Evolutionary conservation across 1,139 yeast genomes (phyloP), one percentile per base, ranked within the genome.

Genomic region (Meyerozyma guilliermondii): DNA sequence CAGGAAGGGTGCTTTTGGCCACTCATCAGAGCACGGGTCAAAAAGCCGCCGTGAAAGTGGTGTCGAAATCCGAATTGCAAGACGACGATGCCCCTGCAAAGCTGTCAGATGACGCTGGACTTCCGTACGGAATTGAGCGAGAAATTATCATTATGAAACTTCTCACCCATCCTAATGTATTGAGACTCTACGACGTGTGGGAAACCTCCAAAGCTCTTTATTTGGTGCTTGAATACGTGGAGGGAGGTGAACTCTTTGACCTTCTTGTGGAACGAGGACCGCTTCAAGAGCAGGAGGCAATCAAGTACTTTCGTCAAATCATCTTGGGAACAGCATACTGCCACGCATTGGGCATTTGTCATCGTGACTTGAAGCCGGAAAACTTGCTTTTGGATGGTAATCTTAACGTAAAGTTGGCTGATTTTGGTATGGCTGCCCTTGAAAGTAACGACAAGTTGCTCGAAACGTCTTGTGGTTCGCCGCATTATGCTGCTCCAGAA

Each of bases 401-500:
- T 42, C 72, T 80, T 43, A 81, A 80, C 50, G 85, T 85, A 42
- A 85, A 85, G 55, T 78, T 85, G 51, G 95, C 94, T 7, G 95
- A 85, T 62, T 85, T 85, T 56, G 95, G 94, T 40, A 85, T 85
- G 94, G 94, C 94, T 22, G 92, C 94, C 22, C 66, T 85, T 49
- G 91, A 85, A 60, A 75, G 83, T 47, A 81, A 81, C 45, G 86
- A 83, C 37, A 81, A 79, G 59, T 64, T 85, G 44, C 66, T 85
- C 43, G 89, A 83, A 59, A 85, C 95, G 8, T 79, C 87, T 11
- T 85, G 95, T 67, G 95, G 94, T 3, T 82, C 89, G 33, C 94
- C 95, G 17, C 95, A 85, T 63, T 85, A 85, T 60, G 94, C 94
- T 11, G 87, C 94, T 7, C 95, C 95, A 1, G 95, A 85, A 65